These are phyloP conservation scores for Helichrysum umbraculigerum DNA, from an alignment of 129 eudicot genomes.

Conservation along the genomic window DNA sequence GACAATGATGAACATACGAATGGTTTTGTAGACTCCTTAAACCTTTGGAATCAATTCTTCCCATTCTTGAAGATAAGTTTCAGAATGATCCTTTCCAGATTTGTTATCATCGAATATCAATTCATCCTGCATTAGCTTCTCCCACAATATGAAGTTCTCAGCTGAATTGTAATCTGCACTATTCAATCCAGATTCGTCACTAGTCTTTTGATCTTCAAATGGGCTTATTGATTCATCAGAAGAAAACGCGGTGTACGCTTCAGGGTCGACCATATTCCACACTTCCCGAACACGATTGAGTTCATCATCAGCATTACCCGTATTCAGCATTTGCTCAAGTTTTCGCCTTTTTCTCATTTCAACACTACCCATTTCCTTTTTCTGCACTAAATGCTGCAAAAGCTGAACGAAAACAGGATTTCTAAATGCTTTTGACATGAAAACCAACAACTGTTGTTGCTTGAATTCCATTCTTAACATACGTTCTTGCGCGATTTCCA, in stretches of 20 bases:
- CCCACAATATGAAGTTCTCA: constrained; percentile 69
- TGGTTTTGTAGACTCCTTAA: neutral
- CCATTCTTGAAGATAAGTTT: constrained; percentile 55
- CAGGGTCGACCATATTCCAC: constrained; percentile 38
- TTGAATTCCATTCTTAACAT: constrained; percentile 45
- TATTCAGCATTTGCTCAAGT: constrained; percentile 21
- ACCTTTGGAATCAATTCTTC: constrained; percentile 52
- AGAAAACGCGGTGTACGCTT: constrained; percentile 33
- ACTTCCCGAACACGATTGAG: constrained; percentile 39
- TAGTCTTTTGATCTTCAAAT: constrained; percentile 31
- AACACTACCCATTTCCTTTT: constrained; percentile 29
- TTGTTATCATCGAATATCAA: constrained; percentile 45
- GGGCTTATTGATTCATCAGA: constrained; percentile 47
- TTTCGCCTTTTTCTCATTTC: constrained; percentile 47
- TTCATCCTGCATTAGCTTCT: constrained; percentile 75
- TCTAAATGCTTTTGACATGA: constrained; percentile 53
- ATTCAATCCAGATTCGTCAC: constrained; percentile 26
- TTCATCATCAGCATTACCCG: constrained; percentile 10
- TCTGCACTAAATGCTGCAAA: constrained; percentile 42
- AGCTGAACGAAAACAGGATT: constrained; percentile 49
- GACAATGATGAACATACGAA: neutral
- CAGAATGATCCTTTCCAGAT: constrained; percentile 35
- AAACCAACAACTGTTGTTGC: constrained; percentile 51
- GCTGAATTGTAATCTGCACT: constrained; percentile 30
- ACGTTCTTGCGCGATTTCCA: constrained; percentile 49